phyloP scores from a whole-genome alignment of 139 green algal genomes.

The Tetradesmus obliquus region DNA sequence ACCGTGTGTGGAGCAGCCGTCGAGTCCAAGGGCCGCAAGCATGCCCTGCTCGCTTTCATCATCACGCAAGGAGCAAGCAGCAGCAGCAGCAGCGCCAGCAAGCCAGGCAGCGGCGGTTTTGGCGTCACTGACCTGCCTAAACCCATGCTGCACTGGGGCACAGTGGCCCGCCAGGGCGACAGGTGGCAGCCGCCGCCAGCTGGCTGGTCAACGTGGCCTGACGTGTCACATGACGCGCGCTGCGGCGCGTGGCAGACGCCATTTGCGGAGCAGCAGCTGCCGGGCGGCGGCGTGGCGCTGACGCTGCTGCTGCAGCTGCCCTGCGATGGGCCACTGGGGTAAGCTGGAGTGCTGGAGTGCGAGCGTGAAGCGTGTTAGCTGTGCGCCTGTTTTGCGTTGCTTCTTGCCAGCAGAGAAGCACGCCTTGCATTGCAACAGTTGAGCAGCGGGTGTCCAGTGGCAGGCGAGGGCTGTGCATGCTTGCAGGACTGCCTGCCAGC shows the following conservation, averaged over 20 bases:
- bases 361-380: no score
- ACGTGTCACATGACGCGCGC: constrained; percentile 49
- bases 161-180: constrained; percentile 4
- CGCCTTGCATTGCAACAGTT: background rate
- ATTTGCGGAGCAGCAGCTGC: background rate
- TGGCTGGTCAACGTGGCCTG: constrained; percentile 58
- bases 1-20: background rate
- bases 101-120: constrained; percentile 1
- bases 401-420: no score
- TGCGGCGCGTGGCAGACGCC: constrained; percentile 58
- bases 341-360: background rate
- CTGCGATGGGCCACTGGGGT: constrained; percentile 35
- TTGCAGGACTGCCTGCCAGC: background rate
- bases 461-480: background rate
- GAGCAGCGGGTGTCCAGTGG: background rate
- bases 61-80: constrained; percentile 20
- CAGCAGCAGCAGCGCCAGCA: constrained; percentile 20
- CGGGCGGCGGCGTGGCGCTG: background rate
- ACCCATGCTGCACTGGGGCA: constrained; percentile 58
- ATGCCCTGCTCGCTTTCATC: constrained; percentile 33
- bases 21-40: background rate
- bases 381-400: no score
- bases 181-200: constrained; percentile 51
- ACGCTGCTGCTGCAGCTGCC: constrained; percentile 59
- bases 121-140: constrained; percentile 21